Conservation (phyloP, 1,284 basidiomycete genomes). For the Tilletiopsis washingtonensis region DNA sequence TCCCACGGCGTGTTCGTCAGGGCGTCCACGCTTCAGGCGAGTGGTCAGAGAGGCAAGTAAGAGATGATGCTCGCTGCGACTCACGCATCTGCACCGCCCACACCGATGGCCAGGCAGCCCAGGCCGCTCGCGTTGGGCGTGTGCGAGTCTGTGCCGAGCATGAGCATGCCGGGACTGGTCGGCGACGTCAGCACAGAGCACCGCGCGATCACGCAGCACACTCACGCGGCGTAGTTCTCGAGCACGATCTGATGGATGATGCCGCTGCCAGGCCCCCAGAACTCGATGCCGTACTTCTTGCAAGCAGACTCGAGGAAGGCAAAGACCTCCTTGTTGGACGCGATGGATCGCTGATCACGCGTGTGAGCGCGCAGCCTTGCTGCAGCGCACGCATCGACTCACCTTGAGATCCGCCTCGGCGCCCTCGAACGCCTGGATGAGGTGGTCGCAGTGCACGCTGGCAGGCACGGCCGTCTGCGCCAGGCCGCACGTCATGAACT, state of each 20-base stretch:
- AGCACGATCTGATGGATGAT: constrained; percentile 98
- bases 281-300: constrained; percentile 74
- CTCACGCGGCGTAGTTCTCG: constrained; percentile 81
- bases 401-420: constrained; percentile 73
- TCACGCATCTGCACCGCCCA: constrained; percentile 96
- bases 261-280: constrained; percentile 77
- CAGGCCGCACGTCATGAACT: constrained; percentile 97
- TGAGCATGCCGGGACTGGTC: constrained; percentile 53
- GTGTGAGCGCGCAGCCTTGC: too few relatives aligned
- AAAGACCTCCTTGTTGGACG: constrained; percentile 91
- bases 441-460: constrained; percentile 88
- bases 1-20: constrained; percentile 99
- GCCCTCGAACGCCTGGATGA: constrained; percentile 57
- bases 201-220: constrained; percentile 5
- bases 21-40: constrained; percentile 68
- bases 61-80: not conserved
- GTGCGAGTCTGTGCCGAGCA: constrained; percentile 74
- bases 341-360: constrained; percentile 66
- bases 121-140: constrained; percentile 97
- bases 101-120: constrained; percentile 95
- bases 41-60: too few relatives aligned
- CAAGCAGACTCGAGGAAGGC: constrained; percentile 93
- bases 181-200: not conserved
- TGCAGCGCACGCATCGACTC: constrained; percentile 52
- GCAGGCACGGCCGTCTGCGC: constrained; percentile 77